Evolutionary conservation across 352 stramenopile species (phyloP).

Genomic region (Aphanomyces euteiches): DNA sequence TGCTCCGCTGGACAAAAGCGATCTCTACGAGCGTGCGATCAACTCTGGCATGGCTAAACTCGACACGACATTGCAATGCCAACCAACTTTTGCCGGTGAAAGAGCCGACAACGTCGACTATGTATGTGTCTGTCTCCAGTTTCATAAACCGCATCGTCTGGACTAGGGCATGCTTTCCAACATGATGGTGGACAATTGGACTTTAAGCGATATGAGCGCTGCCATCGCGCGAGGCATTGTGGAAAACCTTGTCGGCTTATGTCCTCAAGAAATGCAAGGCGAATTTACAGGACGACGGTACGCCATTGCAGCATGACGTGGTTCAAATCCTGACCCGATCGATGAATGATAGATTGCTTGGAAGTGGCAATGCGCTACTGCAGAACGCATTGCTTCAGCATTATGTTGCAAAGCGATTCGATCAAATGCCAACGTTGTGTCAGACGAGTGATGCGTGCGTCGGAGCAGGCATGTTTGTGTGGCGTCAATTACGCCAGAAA

Average conservation of each 20-base stretch:
- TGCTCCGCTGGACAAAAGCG: neutral
- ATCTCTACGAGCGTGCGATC: slow-evolving; percentile 56
- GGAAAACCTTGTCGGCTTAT: slow-evolving; percentile 67
- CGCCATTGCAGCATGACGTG: neutral
- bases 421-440: neutral
- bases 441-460: neutral
- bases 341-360: slow-evolving; percentile 50
- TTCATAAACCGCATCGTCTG: slow-evolving; percentile 30
- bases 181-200: slow-evolving; percentile 60
- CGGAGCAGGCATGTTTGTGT: neutral
- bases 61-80: slow-evolving; percentile 54
- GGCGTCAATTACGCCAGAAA: neutral
- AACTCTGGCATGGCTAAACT: slow-evolving; percentile 43
- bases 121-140: neutral
- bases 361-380: slow-evolving; percentile 65
- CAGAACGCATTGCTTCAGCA: slow-evolving; percentile 58
- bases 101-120: slow-evolving; percentile 26
- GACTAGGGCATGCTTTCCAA: slow-evolving; percentile 43
- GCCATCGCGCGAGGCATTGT: slow-evolving; percentile 62
- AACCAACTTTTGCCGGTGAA: slow-evolving; percentile 69
- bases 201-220: slow-evolving; percentile 66
- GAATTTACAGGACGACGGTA: slow-evolving; percentile 26
- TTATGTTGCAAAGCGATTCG: slow-evolving; percentile 37
- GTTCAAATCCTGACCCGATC: slow-evolving; percentile 15
- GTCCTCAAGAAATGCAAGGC: slow-evolving; percentile 43